These are phyloP conservation scores for Sanghuangporus sanghuang DNA, from an alignment of 1,284 basidiomycete genomes.

Conservation along the genomic window DNA sequence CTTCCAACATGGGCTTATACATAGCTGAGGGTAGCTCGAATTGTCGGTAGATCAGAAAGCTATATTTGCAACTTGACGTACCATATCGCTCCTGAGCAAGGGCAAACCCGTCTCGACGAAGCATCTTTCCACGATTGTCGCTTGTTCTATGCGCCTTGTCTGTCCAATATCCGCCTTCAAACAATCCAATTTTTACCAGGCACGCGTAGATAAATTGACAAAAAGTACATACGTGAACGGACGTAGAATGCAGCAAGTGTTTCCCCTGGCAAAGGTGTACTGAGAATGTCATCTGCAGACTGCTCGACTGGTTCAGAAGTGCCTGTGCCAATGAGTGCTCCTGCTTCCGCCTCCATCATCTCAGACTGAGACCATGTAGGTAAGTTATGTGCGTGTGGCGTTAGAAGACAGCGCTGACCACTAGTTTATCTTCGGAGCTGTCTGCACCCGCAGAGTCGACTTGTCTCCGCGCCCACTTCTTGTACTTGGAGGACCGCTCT, in stretches of 20 bases:
- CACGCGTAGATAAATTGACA: neutral
- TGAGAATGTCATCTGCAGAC: constrained; percentile 69
- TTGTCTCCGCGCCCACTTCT: constrained; percentile 15
- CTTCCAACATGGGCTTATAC: constrained; percentile 76
- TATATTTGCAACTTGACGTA: constrained; percentile 23
- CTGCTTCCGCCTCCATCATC: constrained; percentile 59
- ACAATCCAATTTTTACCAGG: neutral
- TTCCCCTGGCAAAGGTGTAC: constrained; percentile 88
- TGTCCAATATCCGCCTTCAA: constrained; percentile 75
- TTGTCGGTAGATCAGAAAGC: constrained; percentile 7
- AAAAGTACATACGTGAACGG: constrained; percentile 54
- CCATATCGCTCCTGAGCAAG: constrained; percentile 65
- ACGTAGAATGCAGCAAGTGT: constrained; percentile 83
- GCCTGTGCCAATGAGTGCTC: constrained; percentile 74
- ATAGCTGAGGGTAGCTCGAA: constrained; percentile 34
- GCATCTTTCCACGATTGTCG: constrained; percentile 73
- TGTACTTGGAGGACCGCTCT: neutral
- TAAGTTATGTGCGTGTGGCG: neutral
- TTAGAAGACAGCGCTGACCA: constrained; percentile 13
- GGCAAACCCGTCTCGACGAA: constrained; percentile 77
- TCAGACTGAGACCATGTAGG: constrained; percentile 34
- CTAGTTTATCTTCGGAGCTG: constrained; percentile 9
- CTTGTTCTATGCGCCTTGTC: constrained; percentile 60
- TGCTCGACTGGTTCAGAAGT: constrained; percentile 31
- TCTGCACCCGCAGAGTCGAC: neutral